Conservation (phyloP, 345 rosid genomes). For the Crucihimalaya himalaica region DNA sequence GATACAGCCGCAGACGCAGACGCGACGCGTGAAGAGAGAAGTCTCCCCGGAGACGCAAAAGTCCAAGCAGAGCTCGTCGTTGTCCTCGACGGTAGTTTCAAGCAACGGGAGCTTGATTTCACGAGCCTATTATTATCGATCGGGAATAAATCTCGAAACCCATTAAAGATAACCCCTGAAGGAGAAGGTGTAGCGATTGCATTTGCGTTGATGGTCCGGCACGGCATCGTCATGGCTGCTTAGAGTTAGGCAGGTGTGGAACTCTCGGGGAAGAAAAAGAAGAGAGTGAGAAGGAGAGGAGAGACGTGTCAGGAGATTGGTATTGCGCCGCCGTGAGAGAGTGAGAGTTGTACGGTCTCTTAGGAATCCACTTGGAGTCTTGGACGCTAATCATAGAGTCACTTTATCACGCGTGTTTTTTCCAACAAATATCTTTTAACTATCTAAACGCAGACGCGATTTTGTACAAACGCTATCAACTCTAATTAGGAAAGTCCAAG, state of each 20-base stretch:
- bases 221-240: slow-evolving; percentile 24
- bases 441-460: slow-evolving; percentile 6
- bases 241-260: slow-evolving; percentile 8
- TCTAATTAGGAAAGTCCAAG: too few species aligned
- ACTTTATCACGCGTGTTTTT: slow-evolving; percentile 5
- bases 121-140: slow-evolving; percentile 8
- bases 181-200: slow-evolving; percentile 28
- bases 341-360: slow-evolving; percentile 30
- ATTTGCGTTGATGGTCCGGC: slow-evolving; percentile 32
- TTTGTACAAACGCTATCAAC: not conserved
- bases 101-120: slow-evolving; percentile 26
- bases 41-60: slow-evolving; percentile 7
- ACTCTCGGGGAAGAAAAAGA: not conserved
- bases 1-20: slow-evolving; percentile 39
- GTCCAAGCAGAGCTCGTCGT: not conserved
- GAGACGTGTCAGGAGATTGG: slow-evolving; percentile 30
- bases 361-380: slow-evolving; percentile 41
- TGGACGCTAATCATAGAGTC: slow-evolving; percentile 21
- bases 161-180: slow-evolving; percentile 1
- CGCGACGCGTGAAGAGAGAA: slow-evolving; percentile 29
- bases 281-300: slow-evolving; percentile 24
- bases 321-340: not conserved
- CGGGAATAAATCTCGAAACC: slow-evolving; percentile 18
- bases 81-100: slow-evolving; percentile 25
- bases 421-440: slow-evolving; percentile 12